These are phyloP conservation scores for Hemileia vastatrix DNA, from an alignment of 1,284 basidiomycete species.

Conservation along the genomic window DNA sequence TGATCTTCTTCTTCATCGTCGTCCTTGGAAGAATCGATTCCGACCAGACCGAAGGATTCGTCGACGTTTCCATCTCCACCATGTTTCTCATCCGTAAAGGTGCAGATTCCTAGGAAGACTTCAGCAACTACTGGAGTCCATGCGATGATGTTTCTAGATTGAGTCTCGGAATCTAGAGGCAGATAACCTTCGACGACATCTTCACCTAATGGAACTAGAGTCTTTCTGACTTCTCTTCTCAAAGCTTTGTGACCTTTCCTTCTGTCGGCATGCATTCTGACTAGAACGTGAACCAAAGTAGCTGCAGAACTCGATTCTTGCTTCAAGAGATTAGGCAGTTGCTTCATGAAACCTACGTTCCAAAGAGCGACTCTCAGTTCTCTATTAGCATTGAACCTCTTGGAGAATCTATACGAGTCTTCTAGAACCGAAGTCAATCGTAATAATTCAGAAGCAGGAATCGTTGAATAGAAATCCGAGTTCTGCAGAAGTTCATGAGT, in stretches of 20 bases:
- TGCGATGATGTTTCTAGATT: conserved; percentile 41
- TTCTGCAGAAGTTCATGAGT: conserved; percentile 38
- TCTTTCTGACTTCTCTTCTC: conserved; percentile 28
- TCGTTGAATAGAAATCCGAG: conserved; percentile 33
- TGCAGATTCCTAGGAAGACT: conserved; percentile 37
- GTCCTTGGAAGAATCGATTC: not conserved
- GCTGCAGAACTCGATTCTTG: conserved; percentile 40
- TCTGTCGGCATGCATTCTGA: conserved; percentile 37
- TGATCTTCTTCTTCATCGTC: conserved; percentile 22
- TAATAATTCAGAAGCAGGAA: conserved; percentile 36
- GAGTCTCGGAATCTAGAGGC: conserved; percentile 40
- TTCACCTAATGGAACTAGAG: conserved; percentile 37
- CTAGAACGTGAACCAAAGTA: conserved; percentile 38
- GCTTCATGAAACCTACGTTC: conserved; percentile 45
- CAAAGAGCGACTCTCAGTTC: conserved; percentile 41
- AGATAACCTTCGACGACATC: conserved; percentile 38
- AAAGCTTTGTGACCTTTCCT: conserved; percentile 26
- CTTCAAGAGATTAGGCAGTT: conserved; percentile 43
- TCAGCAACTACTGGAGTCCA: conserved; percentile 43
- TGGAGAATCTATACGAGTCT: conserved; percentile 38
- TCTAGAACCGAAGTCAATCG: conserved; percentile 39
- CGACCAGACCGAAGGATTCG: not conserved
- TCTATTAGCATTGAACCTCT: conserved; percentile 42
- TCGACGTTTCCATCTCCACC: not conserved
- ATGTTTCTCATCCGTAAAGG: conserved; percentile 28